Evolutionary conservation across 2,329 filamentous ascomycete genomes (phyloP).

Genomic region (Trichoderma pleuroti): DNA sequence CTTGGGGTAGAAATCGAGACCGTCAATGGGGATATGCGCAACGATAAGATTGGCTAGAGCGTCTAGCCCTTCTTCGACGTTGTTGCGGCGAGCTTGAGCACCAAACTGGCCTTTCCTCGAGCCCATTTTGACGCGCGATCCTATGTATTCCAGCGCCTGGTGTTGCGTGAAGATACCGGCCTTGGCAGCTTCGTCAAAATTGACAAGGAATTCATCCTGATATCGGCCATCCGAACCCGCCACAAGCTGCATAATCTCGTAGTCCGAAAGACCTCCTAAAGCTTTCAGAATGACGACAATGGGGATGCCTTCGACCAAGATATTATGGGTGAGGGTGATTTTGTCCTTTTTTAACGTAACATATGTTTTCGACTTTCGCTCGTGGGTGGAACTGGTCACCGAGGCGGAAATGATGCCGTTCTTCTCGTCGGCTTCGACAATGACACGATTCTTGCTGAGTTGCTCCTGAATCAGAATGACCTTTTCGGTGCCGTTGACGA

Average conservation of each 20-base stretch:
- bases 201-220: constrained; percentile 91
- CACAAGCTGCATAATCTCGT: constrained; percentile 89
- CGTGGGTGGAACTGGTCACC: constrained; percentile 95
- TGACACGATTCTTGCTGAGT: constrained; percentile 97
- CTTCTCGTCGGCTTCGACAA: constrained; percentile 88
- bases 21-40: constrained; percentile 87
- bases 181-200: constrained; percentile 88
- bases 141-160: constrained; percentile 91
- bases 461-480: constrained; percentile 98
- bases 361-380: constrained; percentile 96
- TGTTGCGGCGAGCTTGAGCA: constrained; percentile 64
- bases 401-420: constrained; percentile 93
- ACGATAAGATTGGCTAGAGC: constrained; percentile 90
- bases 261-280: constrained; percentile 88
- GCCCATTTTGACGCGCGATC: constrained; percentile 82
- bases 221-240: constrained; percentile 83
- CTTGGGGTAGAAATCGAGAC: constrained; percentile 94
- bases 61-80: constrained; percentile 88
- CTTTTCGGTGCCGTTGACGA: constrained; percentile 96
- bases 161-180: constrained; percentile 87
- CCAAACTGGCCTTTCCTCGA: constrained; percentile 57
- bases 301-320: constrained; percentile 87
- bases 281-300: constrained; percentile 92
- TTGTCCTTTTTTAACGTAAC: constrained; percentile 91
- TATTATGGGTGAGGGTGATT: constrained; percentile 87